Percentiles rank a stretch among this genome's conserved stretches.
These are phyloP conservation scores for Echinochloa phyllopogon DNA, from an alignment of 176 grass and related monocot species.

Conservation along the genomic window DNA sequence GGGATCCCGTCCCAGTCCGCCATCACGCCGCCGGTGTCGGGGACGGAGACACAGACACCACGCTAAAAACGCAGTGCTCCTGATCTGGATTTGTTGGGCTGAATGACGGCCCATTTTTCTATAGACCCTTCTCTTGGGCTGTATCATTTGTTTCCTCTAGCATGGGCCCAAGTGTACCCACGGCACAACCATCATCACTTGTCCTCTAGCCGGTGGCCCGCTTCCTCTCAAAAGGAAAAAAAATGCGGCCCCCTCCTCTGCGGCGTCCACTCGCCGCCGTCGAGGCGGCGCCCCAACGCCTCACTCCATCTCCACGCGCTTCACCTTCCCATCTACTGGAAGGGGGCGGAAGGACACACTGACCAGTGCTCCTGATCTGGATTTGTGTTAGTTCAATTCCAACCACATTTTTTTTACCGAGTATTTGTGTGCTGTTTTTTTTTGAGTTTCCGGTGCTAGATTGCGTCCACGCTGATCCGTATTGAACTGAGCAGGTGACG, in stretches of 20 bases:
- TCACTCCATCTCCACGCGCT: neutral
- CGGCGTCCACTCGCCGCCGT: conserved; percentile 9
- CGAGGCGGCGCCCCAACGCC: neutral
- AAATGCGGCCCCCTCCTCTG: neutral
- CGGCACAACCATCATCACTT: neutral
- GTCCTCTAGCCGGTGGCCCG: neutral
- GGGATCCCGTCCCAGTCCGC: conserved; percentile 56
- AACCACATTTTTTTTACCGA: neutral
- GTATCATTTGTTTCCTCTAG: neutral
- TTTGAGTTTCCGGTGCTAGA: neutral
- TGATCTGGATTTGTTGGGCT: too few species aligned
- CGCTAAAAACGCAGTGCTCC: conserved; percentile 17
- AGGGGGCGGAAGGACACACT: neutral
- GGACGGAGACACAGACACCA: conserved; percentile 19
- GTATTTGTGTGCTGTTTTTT: neutral
- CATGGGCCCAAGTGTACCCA: neutral
- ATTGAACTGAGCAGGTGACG: conserved; percentile 14
- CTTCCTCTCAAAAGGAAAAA: neutral
- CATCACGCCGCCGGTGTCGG: conserved; percentile 50
- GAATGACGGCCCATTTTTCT: neutral
- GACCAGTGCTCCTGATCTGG: neutral
- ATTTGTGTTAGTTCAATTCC: neutral
- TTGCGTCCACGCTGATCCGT: conserved; percentile 27
- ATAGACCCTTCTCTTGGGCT: neutral
- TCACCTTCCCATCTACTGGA: neutral